phyloP scores from a whole-genome alignment of 371 early-diverging fungal species.

The Smittium culicis region DNA sequence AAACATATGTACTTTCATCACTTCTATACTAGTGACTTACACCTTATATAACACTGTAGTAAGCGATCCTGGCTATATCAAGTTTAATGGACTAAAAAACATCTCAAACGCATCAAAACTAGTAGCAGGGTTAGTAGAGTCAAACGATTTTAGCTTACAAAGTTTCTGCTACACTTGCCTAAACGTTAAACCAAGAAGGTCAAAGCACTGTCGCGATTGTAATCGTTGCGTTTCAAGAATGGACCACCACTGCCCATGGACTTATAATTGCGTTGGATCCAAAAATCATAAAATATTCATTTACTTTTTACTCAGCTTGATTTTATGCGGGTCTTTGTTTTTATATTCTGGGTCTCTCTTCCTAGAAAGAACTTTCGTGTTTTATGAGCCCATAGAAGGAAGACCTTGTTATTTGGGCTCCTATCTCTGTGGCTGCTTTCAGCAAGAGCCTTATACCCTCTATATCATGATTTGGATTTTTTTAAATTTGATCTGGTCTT shows the following conservation, averaged over 20 bases:
- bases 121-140: constrained; percentile 51
- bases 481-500: constrained; percentile 67
- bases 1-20: constrained; percentile 17
- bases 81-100: constrained; percentile 28
- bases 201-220: constrained; percentile 96
- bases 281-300: constrained; percentile 76
- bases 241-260: constrained; percentile 99
- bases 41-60: constrained; percentile 56
- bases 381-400: constrained; percentile 32
- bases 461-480: constrained; percentile 50
- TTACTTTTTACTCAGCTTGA: constrained; percentile 49
- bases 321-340: constrained; percentile 42
- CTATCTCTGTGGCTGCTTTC: constrained; percentile 52
- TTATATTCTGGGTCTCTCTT: constrained; percentile 42
- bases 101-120: constrained; percentile 23
- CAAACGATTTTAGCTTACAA: constrained; percentile 50
- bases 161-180: constrained; percentile 75
- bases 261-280: constrained; percentile 73
- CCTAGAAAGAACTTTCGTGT: constrained; percentile 15
- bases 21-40: constrained; percentile 40
- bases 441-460: constrained; percentile 56
- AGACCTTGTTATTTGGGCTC: constrained; percentile 46
- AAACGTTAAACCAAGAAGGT: constrained; percentile 72
- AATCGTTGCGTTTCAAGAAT: constrained; percentile 94
- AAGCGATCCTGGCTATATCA: constrained; percentile 72